Evolutionary conservation across 805 yeast species (phyloP), one percentile per base, ranked within the genome.

Genomic region (Candida nitratophila): DNA sequence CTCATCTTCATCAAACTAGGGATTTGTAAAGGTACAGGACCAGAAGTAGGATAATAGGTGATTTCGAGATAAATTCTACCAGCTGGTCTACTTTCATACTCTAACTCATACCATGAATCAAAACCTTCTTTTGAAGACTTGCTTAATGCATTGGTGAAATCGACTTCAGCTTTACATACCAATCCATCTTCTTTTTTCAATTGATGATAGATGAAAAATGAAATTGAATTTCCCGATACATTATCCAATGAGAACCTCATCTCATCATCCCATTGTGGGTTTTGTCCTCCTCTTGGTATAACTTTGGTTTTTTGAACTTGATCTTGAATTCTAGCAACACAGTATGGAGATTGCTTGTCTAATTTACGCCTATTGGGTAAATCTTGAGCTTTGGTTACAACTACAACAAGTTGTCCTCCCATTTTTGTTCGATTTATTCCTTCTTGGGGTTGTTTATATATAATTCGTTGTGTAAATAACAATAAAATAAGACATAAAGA

Each of bases 311-410:
- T 79, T 50, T 85, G 81, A 10, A 95, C 91, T 53, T 77, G 76
- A 47, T 86, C 87, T 26, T 90, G 91, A 5, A 93, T 71, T 45
- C 98, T 69, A 12, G 86, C 71, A 6, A 91, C 79, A 47, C 89
- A 84, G 64, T 87, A 90, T 2, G 98, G 99, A 50, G 86, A 84
- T 64, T 93, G 99, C 56, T 93, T 93, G 56, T 95, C 97, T 42
- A 91, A 69, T 49, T 83, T 86, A 32, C 91, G 71, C 48, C 88
- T 69, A 63, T 93, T 91, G 21, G 96, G 95, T 37, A 93, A 73
- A 55, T 88, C 95, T 55, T 82, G 81, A 1, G 93, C 96, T 50
- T 87, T 77, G 43, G 83, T 73, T 4, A 90, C 86, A 48, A 87
- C 83, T 5, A 89, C 76, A 21, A 39, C 21, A 3, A 39, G 21